Base-by-base conservation (phyloP, 768 basidiomycete genomes). In the Glaciozyma martinii region DNA sequence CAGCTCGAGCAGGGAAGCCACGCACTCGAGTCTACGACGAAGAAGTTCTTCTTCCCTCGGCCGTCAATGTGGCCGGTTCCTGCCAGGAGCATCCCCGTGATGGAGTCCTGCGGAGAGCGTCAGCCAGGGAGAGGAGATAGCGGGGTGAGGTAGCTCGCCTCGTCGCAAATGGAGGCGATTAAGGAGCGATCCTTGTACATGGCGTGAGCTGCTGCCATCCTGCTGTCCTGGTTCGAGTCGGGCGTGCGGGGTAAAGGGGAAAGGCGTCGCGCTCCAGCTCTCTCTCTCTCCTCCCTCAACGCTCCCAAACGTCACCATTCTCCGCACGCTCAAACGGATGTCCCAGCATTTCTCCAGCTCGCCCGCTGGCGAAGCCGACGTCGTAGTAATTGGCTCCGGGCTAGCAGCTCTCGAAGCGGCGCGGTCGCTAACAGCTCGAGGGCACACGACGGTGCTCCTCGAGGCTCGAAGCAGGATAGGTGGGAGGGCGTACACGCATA, bases 91-190 rank as follows among this genome's bases (percentile, higher is more conserved):
- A 98, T 82, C 49, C 95, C 95, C 0, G 95, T 98, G 67, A 98
- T 89, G 5, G 94, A 90, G 79, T 99, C 95, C 94, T 99, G 73
- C 19, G 25, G 29, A 73, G 70, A 63, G 44, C 23, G 49, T 18
- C 27, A 27, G 40, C 27, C 27, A 21, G 43, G 25, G 27, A 37
- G 44, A 30, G 55, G n/a, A 50, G 23, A 49, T 56, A 16, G 23
- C 30, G 52, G 63, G 50, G 27, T 47, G 58, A 37, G 30, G 21
- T 30, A 13, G 37, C 32, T 55, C 25, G 93, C 94, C 80, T 99
- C 95, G 77, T 98, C 95, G 47, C 94, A 95, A 71, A 99, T 98
- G 75, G 93, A 90, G 42, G 95, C 94, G 49, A 99, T 82, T 49
- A 98, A 79, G 66, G 82, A 87, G 61, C 94, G 83, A 77, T 94